Evolutionary conservation across 768 basidiomycete species (phyloP).

Genomic region (Roridomyces roridus): DNA sequence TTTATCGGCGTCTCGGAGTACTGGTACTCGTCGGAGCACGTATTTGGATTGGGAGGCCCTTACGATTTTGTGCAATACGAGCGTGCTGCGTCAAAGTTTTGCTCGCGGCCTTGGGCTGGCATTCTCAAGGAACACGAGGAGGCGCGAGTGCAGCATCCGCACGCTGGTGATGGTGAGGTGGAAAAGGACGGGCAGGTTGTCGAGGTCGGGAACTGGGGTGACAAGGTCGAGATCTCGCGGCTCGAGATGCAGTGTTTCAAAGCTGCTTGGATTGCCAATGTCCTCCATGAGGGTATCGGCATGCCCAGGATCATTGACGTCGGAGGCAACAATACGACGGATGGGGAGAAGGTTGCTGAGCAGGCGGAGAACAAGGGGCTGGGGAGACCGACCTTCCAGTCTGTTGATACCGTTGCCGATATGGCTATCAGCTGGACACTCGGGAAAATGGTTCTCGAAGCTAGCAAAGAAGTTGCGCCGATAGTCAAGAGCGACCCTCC

Average conservation of each 20-base stretch:
- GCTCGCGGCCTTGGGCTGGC: conserved; percentile 76
- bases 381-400: conserved; percentile 87
- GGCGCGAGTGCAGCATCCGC: conserved; percentile 45
- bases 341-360: conserved; percentile 71
- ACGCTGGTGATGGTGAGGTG: conserved; percentile 73
- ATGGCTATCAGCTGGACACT: conserved; percentile 98
- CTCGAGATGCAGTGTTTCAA: conserved; percentile 99
- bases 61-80: conserved; percentile 98
- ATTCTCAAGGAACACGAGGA: conserved; percentile 75
- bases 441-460: conserved; percentile 98
- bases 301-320: conserved; percentile 90
- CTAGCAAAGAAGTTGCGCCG: conserved; percentile 81
- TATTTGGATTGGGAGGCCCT: conserved; percentile 91
- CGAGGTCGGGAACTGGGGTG: conserved; percentile 71
- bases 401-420: conserved; percentile 88
- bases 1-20: conserved; percentile 99
- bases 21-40: conserved; percentile 99
- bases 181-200: conserved; percentile 64
- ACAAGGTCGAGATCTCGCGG: conserved; percentile 80
- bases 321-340: conserved; percentile 77
- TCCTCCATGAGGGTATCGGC: conserved; percentile 94
- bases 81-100: conserved; percentile 88
- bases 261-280: conserved; percentile 96
- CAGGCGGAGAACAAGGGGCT: conserved; percentile 87
- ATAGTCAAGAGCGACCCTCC: conserved; percentile 53